These are phyloP conservation scores for Mycena olivaceomarginata DNA, from an alignment of 768 basidiomycete genomes.

Conservation along the genomic window DNA sequence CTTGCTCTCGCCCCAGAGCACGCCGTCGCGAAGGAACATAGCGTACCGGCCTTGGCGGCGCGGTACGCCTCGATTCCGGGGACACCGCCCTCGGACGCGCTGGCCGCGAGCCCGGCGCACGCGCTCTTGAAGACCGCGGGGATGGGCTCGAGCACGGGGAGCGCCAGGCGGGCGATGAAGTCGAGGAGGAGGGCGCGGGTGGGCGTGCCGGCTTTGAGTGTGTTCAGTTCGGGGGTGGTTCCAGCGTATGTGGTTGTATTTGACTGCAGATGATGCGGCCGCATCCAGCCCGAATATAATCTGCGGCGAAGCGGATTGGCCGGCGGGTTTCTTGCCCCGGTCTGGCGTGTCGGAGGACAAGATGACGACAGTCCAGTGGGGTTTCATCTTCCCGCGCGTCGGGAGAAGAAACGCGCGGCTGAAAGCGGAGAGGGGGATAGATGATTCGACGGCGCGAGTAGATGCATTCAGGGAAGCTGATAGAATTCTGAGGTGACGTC, in stretches of 20 bases:
- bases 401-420: conserved; percentile 83
- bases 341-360: conserved; percentile 74
- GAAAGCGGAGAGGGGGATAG: conserved; percentile 69
- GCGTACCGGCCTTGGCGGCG: conserved; percentile 80
- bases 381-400: conserved; percentile 82
- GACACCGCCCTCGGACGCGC: conserved; percentile 64
- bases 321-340: conserved; percentile 59
- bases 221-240: conserved; percentile 50
- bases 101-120: conserved; percentile 59
- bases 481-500: conserved; percentile 68
- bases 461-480: conserved; percentile 72
- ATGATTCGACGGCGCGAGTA: conserved; percentile 69
- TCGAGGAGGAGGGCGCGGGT: conserved; percentile 69
- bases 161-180: conserved; percentile 70
- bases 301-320: conserved; percentile 66
- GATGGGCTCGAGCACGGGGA: conserved; percentile 69
- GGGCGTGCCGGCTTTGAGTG: conserved; percentile 70
- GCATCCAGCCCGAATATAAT: conserved; percentile 86
- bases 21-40: conserved; percentile 83
- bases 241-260: conserved; percentile 63
- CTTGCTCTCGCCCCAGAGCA: conserved; percentile 86
- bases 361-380: conserved; percentile 84
- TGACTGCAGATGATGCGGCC: conserved; percentile 64
- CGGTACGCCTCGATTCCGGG: conserved; percentile 83
- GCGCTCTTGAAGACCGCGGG: conserved; percentile 74